phyloP scores from a whole-genome alignment of 305 asterid species.

The Solanum hybrid region DNA sequence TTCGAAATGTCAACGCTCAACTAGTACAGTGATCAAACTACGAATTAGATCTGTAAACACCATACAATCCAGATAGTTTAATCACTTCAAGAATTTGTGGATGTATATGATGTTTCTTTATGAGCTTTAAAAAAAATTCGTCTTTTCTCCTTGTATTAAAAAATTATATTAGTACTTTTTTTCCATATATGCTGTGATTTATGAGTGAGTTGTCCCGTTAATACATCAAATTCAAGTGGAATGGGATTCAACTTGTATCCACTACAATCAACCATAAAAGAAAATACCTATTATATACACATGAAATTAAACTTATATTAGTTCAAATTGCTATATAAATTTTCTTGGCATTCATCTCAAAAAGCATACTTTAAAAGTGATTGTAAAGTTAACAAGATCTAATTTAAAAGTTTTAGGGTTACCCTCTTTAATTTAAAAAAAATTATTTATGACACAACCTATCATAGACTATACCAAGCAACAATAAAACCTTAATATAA shows the following conservation, averaged over 20 bases:
- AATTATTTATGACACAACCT: not conserved
- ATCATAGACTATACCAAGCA: not conserved
- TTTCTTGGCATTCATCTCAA: not conserved
- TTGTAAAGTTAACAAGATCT: not conserved
- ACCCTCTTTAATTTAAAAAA: not conserved
- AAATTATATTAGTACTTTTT: not conserved
- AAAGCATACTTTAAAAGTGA: not conserved
- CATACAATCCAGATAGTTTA: too few relatives aligned
- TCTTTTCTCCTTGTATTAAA: too few relatives aligned
- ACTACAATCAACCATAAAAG: not conserved
- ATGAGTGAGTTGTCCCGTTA: not conserved
- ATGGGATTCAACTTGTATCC: not conserved
- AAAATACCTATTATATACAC: not conserved
- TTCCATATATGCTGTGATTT: not conserved
- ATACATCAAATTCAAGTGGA: not conserved
- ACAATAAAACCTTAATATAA: not conserved
- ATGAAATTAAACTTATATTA: not conserved
- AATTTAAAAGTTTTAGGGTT: not conserved
- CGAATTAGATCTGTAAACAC: not conserved
- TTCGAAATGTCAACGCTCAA: not conserved
- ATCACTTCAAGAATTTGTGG: not conserved
- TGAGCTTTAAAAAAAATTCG: not conserved
- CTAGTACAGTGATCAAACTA: not conserved
- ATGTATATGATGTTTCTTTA: not conserved
- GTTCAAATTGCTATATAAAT: not conserved